A percentile compares a stretch with the other conserved stretches of the same genome.
These are phyloP conservation scores for Babesia ovis DNA, from an alignment of 169 alveolate genomes.

Conservation along the genomic window DNA sequence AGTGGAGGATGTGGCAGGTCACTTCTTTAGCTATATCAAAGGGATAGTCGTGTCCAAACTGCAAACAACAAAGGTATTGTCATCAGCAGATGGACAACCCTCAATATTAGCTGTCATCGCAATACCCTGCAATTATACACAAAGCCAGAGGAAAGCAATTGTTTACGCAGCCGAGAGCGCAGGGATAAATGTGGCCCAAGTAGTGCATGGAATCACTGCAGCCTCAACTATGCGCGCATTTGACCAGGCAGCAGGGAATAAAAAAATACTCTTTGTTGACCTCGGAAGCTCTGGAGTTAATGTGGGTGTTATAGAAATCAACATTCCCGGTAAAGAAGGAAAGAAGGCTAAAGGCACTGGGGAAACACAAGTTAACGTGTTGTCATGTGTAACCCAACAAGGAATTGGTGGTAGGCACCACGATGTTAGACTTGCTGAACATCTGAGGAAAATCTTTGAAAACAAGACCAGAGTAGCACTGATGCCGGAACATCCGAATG, in stretches of 20 bases:
- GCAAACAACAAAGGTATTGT: conserved; percentile 55
- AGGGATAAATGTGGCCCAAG: conserved; percentile 68
- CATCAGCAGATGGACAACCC: conserved; percentile 28
- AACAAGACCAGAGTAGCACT: conserved; percentile 18
- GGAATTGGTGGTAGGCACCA: conserved; percentile 65
- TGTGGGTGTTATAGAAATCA: conserved; percentile 72
- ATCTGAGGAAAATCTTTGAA: conserved; percentile 39
- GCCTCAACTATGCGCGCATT: conserved; percentile 72
- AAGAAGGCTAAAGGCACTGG: background rate
- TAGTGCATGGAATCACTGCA: conserved; percentile 76
- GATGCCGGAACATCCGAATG: conserved; percentile 62
- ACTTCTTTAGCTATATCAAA: conserved; percentile 73
- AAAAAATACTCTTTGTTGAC: conserved; percentile 73
- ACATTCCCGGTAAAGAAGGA: conserved; percentile 38
- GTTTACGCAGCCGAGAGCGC: conserved; percentile 74
- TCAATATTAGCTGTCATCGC: conserved; percentile 71
- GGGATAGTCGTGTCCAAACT: conserved; percentile 68
- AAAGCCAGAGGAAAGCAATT: conserved; percentile 69
- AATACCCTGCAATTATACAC: conserved; percentile 76
- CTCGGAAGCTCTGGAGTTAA: conserved; percentile 75
- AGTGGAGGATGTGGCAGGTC: conserved; percentile 74
- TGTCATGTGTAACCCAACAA: conserved; percentile 37
- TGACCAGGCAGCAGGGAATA: conserved; percentile 72
- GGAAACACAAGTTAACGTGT: conserved; percentile 29
- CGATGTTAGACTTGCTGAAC: conserved; percentile 50